Evolutionary conservation across 139 green algal genomes (phyloP).

Genomic region (Choricystis sp.): DNA sequence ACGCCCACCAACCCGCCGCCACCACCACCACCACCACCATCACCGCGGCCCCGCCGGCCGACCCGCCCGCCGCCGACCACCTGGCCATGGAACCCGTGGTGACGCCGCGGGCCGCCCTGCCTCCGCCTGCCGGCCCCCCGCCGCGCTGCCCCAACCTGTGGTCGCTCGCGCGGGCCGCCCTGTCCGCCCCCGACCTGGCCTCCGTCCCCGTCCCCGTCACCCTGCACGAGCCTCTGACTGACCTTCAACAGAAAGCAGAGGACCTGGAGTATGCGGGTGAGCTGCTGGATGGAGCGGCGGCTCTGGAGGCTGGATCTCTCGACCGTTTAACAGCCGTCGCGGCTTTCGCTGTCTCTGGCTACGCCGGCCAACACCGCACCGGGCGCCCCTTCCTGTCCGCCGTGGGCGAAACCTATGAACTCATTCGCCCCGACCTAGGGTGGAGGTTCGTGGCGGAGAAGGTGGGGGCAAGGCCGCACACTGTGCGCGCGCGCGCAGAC

Average conservation of each 20-base stretch:
- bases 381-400: constrained; percentile 59
- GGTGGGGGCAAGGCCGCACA: constrained; percentile 65
- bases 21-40: too few species aligned
- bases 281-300: constrained; percentile 50
- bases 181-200: constrained; percentile 56
- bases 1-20: too few species aligned
- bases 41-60: too few species aligned
- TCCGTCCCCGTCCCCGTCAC: constrained; percentile 79
- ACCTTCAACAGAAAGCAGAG: constrained; percentile 60
- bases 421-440: constrained; percentile 7
- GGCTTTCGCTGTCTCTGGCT: constrained; percentile 59
- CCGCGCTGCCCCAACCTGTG: constrained; percentile 1
- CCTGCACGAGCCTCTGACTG: constrained; percentile 83
- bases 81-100: too few species aligned
- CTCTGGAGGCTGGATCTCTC: constrained; percentile 11
- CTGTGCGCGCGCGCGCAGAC: constrained; percentile 41
- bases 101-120: background rate
- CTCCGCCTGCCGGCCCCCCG: background rate
- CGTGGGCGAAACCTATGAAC: constrained; percentile 61
- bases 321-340: constrained; percentile 47
- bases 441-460: constrained; percentile 38
- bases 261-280: constrained; percentile 61
- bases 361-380: constrained; percentile 31
- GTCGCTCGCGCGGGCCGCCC: too few species aligned
- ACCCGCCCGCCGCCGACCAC: too few species aligned